Evolutionary conservation across 2,329 filamentous ascomycete species (phyloP), one percentile per base, ranked within the genome.

Genomic region (Diplocarpon mali): DNA sequence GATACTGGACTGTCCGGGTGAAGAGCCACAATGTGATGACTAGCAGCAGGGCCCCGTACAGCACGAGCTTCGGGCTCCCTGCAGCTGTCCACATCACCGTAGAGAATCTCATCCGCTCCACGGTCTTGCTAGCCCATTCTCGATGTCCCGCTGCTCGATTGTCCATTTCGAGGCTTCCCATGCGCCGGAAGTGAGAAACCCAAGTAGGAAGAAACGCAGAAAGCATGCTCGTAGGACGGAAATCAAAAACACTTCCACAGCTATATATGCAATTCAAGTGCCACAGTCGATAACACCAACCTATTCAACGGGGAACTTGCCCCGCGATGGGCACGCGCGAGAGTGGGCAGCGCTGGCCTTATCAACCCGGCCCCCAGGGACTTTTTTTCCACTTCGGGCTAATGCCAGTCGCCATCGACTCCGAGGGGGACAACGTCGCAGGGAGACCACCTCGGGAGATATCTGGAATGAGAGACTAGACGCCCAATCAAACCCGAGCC

Each of bases 301-400:
- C 11, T n/a, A 17, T 32, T 28, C 45, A 34, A 45, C 46, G 45
- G 45, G 51, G 43, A 49, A n/a, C n/a, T n/a, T n/a, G n/a, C n/a
- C n/a, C n/a, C n/a, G n/a, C n/a, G n/a, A n/a, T n/a, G n/a, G n/a
- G 39, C 51, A 47, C 54, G 46, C 37, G 45, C 40, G 34, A 38
- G 27, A 34, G 41, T 47, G 45, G 44, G 48, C 32, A 30, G 17
- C 11, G 40, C 39, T 31, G 15, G 38, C 43, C 53, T 56, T 55
- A 54, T 56, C 56, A 49, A 30, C 10, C 28, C 31, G 14, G 27
- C 7, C 38, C n/a, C n/a, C 7, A 42, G 47, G 56, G 56, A 58
- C 38, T 47, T 51, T 52, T 54, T 57, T 38, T 40, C 56, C 55
- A 8, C 29, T 50, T 59, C 47, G 40, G 56, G 56, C 37, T 52